Evolutionary conservation across 2,329 filamentous ascomycete genomes (phyloP).

Genomic region (Periconia sp.): DNA sequence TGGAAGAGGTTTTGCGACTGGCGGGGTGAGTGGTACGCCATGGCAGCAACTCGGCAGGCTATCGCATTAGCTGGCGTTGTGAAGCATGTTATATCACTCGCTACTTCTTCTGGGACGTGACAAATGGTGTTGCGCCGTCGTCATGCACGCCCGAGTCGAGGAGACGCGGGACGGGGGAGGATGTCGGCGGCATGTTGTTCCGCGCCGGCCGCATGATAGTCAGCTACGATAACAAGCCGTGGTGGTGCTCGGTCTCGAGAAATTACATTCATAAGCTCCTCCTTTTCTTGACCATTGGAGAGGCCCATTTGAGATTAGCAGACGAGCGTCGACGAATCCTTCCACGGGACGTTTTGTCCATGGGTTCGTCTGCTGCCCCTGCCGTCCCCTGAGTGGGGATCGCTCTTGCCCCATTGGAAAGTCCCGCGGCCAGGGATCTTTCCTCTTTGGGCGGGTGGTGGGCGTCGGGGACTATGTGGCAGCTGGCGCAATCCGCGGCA

Average conservation of each 20-base stretch:
- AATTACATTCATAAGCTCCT: too few species aligned
- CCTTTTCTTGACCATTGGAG: background rate
- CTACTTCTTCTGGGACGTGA: constrained; percentile 1
- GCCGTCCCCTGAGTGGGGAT: constrained; percentile 6
- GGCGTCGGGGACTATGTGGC: too few species aligned
- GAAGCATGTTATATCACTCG: background rate
- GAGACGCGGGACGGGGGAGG: background rate
- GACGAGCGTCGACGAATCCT: constrained; percentile 8
- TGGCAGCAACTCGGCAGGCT: constrained; percentile 14
- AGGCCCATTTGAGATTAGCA: constrained; percentile 5
- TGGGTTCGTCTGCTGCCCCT: constrained; percentile 11
- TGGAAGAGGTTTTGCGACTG: constrained; percentile 46
- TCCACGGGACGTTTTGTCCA: constrained; percentile 9
- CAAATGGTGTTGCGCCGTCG: constrained; percentile 6
- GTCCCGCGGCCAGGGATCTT: too few species aligned
- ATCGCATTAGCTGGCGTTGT: background rate
- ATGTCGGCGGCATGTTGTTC: constrained; percentile 7
- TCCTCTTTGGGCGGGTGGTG: constrained; percentile 5
- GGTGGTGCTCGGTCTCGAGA: too few species aligned
- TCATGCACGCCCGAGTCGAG: constrained; percentile 5
- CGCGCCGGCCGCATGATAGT: too few species aligned
- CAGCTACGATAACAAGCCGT: too few species aligned
- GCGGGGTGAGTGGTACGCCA: constrained; percentile 48
- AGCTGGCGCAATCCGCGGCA: constrained; percentile 12
- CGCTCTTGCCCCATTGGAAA: constrained; percentile 7